These are phyloP conservation scores for Neonectria sp. DNA, from an alignment of 2,329 filamentous ascomycete species.

Conservation along the genomic window DNA sequence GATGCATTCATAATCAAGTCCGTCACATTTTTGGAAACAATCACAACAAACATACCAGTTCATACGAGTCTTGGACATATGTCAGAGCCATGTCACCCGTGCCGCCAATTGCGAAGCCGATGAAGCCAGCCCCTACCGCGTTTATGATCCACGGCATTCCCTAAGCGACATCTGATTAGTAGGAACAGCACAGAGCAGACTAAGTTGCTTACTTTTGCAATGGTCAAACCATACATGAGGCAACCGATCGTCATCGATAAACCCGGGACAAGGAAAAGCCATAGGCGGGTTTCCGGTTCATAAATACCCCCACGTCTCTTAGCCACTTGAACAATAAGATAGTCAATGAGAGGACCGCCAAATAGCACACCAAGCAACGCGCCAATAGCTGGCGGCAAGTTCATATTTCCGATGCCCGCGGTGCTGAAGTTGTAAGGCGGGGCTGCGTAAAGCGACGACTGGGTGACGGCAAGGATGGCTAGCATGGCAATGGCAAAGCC, in stretches of 20 bases:
- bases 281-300: constrained; percentile 38
- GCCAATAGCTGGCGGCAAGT: constrained; percentile 38
- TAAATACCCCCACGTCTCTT: constrained; percentile 35
- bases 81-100: constrained; percentile 37
- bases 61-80: constrained; percentile 39
- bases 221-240: constrained; percentile 40
- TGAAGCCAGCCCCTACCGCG: constrained; percentile 35
- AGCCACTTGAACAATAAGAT: constrained; percentile 32
- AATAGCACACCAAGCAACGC: constrained; percentile 27
- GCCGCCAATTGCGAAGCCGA: constrained; percentile 38
- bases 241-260: constrained; percentile 34
- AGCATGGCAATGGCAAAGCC: constrained; percentile 39
- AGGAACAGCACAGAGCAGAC: no score
- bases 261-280: constrained; percentile 35
- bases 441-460: constrained; percentile 15
- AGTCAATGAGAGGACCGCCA: constrained; percentile 33
- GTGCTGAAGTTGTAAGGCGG: constrained; percentile 36
- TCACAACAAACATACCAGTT: constrained; percentile 16
- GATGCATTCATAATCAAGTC: not conserved
- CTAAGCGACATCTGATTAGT: not conserved
- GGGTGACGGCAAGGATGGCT: constrained; percentile 35
- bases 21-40: rapidly evolving
- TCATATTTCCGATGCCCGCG: constrained; percentile 39
- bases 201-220: constrained; percentile 21
- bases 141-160: constrained; percentile 42